Evolutionary conservation across 202 grass and related monocot genomes (phyloP), one percentile per base, ranked within the genome.

Genomic region (Sporobolus alterniflorus): DNA sequence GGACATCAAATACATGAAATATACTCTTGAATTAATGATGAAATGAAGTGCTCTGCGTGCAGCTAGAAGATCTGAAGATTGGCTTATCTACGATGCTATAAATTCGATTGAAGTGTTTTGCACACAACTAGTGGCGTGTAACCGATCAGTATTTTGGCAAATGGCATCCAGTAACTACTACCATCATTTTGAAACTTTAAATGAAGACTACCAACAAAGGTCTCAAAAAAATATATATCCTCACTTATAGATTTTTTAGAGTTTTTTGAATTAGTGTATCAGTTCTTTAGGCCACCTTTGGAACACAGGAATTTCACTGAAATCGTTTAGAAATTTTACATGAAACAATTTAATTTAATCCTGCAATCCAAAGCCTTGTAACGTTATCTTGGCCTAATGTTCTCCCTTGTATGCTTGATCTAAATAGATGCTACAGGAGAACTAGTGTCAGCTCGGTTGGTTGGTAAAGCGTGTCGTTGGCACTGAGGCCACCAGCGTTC

Each of bases 91-190:
- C 30, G 9, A 44, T 21, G 51, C 0, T 33, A 44, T 28, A 60
- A 61, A 4, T 85, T 85, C 43, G 51, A n/a, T 24, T 62, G 64
- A 68, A 54, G 29, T 36, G 46, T 51, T 79, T 52, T 28, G n/a
- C 44, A 26, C 13, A 11, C 12, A 40, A 17, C 20, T 39, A 21
- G 24, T 6, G 0, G 0, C 11, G 22, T 32, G 22, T 31, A 78
- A 26, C 21, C 22, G 22, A 47, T 57, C 0, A 14, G 14, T n/a
- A 28, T 4, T 60, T 17, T 20, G 28, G 20, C 32, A 18, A 22
- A 64, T 64, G 44, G 26, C 21, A 33, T 10, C 20, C 11, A 47
- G 5, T n/a, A n/a, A 22, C 25, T 32, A 46, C 18, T 64, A 24
- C 7, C 18, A n/a, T 11, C 18, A 36, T 49, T 31, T 31, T 48